A percentile compares a stretch with the other conserved stretches of the same genome.
Evolutionary conservation across 2,329 filamentous ascomycete genomes (phyloP).

Genomic region (Botrytis cinerea): DNA sequence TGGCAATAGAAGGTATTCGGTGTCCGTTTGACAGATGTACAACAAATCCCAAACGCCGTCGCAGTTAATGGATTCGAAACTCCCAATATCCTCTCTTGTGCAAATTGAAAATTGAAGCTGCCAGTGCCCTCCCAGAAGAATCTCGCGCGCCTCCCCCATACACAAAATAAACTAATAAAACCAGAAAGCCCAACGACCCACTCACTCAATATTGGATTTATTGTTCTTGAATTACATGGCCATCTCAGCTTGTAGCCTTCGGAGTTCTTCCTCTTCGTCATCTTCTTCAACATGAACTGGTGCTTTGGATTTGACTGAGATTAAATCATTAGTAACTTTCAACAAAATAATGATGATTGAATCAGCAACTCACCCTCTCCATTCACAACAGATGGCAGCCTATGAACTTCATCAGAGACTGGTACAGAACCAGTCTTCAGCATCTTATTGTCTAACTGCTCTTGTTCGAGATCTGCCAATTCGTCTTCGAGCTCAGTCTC

Average conservation of each 20-base stretch:
- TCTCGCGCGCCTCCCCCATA: conserved; percentile 32
- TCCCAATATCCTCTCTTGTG: conserved; percentile 28
- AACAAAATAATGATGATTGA: not conserved
- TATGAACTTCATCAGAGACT: conserved; percentile 73
- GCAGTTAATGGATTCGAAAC: conserved; percentile 25
- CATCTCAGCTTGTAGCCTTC: conserved; percentile 95
- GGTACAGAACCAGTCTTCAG: conserved; percentile 84
- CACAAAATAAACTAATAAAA: conserved; percentile 30
- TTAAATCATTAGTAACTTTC: conserved; percentile 26
- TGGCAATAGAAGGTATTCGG: conserved; percentile 28
- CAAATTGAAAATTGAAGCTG: conserved; percentile 31
- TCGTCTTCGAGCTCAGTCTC: conserved; percentile 85
- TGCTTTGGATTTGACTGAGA: conserved; percentile 53
- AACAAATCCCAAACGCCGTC: conserved; percentile 39
- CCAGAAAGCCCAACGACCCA: conserved; percentile 30
- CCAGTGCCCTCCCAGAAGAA: conserved; percentile 35
- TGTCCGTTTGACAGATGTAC: conserved; percentile 32
- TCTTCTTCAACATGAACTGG: conserved; percentile 67
- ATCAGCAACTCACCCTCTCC: conserved; percentile 68
- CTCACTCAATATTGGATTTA: conserved; percentile 15
- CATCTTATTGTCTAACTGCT: conserved; percentile 92
- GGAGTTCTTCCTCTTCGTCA: conserved; percentile 92
- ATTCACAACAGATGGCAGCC: conserved; percentile 73
- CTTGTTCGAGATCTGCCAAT: conserved; percentile 84
- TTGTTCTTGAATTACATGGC: conserved; percentile 66